These are phyloP conservation scores for Orbilia oligospora DNA, from an alignment of 2,329 filamentous ascomycete species.

Conservation along the genomic window DNA sequence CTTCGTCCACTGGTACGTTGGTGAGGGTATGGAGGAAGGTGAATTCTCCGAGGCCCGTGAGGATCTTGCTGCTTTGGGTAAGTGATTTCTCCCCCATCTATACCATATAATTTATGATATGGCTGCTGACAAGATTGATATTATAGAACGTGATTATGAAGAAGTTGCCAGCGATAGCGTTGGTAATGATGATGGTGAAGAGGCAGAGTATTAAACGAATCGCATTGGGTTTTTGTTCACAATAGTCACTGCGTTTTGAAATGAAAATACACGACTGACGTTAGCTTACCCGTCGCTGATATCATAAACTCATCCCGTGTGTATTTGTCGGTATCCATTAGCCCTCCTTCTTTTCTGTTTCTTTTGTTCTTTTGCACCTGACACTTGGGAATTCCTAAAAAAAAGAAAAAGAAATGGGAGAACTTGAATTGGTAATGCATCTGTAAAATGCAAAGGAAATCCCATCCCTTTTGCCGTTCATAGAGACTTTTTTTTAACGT, in stretches of 20 bases:
- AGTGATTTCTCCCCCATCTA: slow-evolving; percentile 9
- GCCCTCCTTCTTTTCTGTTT: slow-evolving; percentile 19
- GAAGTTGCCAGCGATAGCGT: slow-evolving; percentile 96
- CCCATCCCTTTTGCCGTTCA: slow-evolving; percentile 18
- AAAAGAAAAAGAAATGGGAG: slow-evolving; percentile 25
- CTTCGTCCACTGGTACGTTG: slow-evolving; percentile 99
- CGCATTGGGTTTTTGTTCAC: slow-evolving; percentile 34
- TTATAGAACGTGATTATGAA: slow-evolving; percentile 91
- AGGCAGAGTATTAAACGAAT: slow-evolving; percentile 86
- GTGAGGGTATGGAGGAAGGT: slow-evolving; percentile 99
- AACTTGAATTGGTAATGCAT: slow-evolving; percentile 46
- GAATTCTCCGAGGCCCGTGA: slow-evolving; percentile 99
- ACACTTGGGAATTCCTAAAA: slow-evolving; percentile 16
- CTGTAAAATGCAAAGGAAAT: slow-evolving; percentile 41
- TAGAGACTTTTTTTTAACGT: slow-evolving; percentile 39
- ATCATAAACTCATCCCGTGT: slow-evolving; percentile 5
- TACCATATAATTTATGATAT: not conserved
- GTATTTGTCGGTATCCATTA: slow-evolving; percentile 12
- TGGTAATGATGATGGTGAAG: slow-evolving; percentile 81
- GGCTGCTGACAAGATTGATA: slow-evolving; percentile 5
- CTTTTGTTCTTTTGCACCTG: slow-evolving; percentile 31
- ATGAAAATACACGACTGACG: slow-evolving; percentile 40
- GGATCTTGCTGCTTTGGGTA: slow-evolving; percentile 87
- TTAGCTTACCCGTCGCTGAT: slow-evolving; percentile 23
- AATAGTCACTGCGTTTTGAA: slow-evolving; percentile 56